Evolutionary conservation across 2,329 filamentous ascomycete genomes (phyloP), one percentile per base, ranked within the genome.

Genomic region (Tolypocladium ovalisporum): DNA sequence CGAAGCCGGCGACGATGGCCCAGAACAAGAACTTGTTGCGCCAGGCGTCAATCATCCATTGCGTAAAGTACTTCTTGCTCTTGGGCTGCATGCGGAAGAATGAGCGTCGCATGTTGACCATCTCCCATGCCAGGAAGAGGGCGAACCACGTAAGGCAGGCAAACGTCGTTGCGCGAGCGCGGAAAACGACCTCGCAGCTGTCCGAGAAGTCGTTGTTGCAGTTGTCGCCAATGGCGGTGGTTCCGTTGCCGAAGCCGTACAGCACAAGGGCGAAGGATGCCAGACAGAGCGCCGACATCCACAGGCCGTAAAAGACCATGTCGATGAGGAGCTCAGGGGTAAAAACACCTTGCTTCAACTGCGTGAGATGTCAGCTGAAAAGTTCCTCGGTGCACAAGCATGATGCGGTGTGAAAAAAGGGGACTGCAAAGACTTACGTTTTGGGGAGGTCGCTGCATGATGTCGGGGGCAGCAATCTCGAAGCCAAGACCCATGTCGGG

Each of bases 401-500:
- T n/a, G n/a, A n/a, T n/a, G n/a, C n/a, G n/a, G n/a, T n/a, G n/a
- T n/a, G n/a, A n/a, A n/a, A n/a, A 12, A 17, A 32, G 5, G 8
- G 15, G 17, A 32, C 17, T n/a, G 44, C 44, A n/a, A 12, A 13
- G n/a, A 40, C 74, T 69, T 52, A 85, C 71, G 68, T 82, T 78
- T 60, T 88, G 85, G 0, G 87, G 87, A n/a, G 85, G 85, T 0
- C 87, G 79, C 51, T 77, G 68, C 75, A 90, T 83, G 58, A 90
- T 84, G 66, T 89, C 86, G 0, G 85, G 81, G 0, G 83, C 82
- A 0, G 86, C 86, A 56, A 80, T 73, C 70, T 90, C 87, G 71
- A 89, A 85, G 2, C 87, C 86, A 3, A 90, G 77, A 59, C 86
- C 87, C 84, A 90, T 89, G 61, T 89, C 87, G 4, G 87, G 86